Base-by-base conservation (phyloP, 2,329 filamentous ascomycete species). In the Emydomyces testavorans region DNA sequence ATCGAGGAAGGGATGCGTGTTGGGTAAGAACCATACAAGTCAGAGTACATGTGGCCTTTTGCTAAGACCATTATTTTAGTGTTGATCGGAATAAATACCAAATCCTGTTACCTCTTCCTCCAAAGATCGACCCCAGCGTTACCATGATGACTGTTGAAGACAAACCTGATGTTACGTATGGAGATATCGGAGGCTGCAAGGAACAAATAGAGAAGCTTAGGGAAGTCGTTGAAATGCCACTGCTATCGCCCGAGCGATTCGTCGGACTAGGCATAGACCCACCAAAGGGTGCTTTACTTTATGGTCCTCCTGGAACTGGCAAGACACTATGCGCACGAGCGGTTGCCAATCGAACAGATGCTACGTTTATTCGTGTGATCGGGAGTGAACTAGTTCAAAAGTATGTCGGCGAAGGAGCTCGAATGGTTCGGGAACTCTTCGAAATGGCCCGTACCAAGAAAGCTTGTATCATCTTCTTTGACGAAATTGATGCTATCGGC, bases 71-170 rank as follows among this genome's bases (percentile, higher is more conserved):
- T 13, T n/a, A 28, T 21, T 51, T 21, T 50, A 78, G 79, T 64
- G 92, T 98, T 65, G 92, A 98, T 69, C 79, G 92, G 50, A 96
- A 93, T 74, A 98, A 98, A 75, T 98, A 98, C 70, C 92, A 98
- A 71, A 98, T 98, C 61, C 81, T 98, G 67, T 77, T 98, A 40
- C 92, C 92, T 29, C 73, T 98, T 47, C 92, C 92, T 36, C 92
- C 92, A 29, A 98, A 96, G 77, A 98, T 98, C 72, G 92, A 98
- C 63, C 90, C 92, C 46, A 94, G 86, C 58, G 92, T 98, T 57
- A 98, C 92, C 32, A 98, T 98, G 92, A 98, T 98, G 92, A 96
- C 92, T 43, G 92, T 98, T 55, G 92, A 98, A 73, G 92, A 98
- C 72, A 98, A 98, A 75, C 92, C 92, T 13, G 92, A 98, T 66